Base-by-base conservation (phyloP, 176 grass and related monocot genomes). In the Ampelocalamus luodianensis region DNA sequence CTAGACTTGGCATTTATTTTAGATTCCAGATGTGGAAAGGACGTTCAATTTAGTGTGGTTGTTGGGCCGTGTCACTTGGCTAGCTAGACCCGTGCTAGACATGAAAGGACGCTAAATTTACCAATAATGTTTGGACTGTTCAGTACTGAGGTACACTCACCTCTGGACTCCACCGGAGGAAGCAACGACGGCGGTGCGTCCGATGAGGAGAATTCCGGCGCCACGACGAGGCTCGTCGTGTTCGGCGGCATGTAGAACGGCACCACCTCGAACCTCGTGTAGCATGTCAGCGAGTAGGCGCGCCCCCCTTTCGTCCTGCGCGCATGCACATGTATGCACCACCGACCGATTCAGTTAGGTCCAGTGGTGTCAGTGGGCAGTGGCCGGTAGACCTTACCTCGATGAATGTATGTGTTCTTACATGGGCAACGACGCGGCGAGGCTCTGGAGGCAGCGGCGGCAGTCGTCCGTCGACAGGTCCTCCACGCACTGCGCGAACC, bases 231-330 rank as follows among this genome's bases (percentile, higher is more conserved):
- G 34, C 1, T 67, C 48, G 5, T 17, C 2, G 72, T 55, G 62
- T 44, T 67, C 15, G 82, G 72, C 5, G 72, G 46, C 46, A 55
- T 77, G 72, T 85, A 85, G 72, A 85, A 77, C 6, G 82, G 82
- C 72, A 77, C 72, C 46, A 85, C 72, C 82, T 85, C 82, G 61
- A 85, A 85, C 72, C 82, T 48, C 60, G 72, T 65, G 82, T 85
- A 85, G 82, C 82, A 85, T 27, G 82, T 85, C 72, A 85, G 82
- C 62, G 82, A 56, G 72, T 77, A 85, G 15, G 72, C 82, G 15
- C 82, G 82, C 23, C 72, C 82, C 66, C 82, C 82, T 85, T 48
- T 77, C 72, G 82, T 85, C 82, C 82, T 76, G 14, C 14, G 43
- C 37, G 20, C 29, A 54, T 3, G 27, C 44, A 32, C 39, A 40